These are phyloP conservation scores for Calonectria montana DNA, from an alignment of 2,329 filamentous ascomycete species.

Conservation along the genomic window DNA sequence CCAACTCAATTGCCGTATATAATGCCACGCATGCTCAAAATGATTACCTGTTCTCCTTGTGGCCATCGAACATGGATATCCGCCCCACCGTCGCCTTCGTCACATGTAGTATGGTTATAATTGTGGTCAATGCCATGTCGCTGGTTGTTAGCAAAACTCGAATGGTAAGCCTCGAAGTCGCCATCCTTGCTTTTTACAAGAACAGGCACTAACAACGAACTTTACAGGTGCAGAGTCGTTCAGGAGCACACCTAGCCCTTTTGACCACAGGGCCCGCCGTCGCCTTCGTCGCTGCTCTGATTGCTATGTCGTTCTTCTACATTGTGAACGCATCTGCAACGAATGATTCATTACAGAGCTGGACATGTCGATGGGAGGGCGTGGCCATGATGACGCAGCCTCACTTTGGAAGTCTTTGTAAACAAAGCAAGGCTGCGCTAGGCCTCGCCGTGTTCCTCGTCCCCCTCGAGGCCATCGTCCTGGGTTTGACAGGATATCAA, in stretches of 20 bases:
- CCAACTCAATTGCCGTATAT: constrained; percentile 66
- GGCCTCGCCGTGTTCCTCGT: constrained; percentile 67
- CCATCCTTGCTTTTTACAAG: constrained; percentile 17
- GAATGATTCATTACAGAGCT: constrained; percentile 68
- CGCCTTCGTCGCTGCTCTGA: constrained; percentile 55
- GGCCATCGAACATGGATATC: constrained; percentile 68
- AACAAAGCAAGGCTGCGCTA: constrained; percentile 64
- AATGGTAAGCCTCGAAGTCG: constrained; percentile 55
- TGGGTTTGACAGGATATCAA: constrained; percentile 60
- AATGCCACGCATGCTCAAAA: constrained; percentile 61
- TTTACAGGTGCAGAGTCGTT: constrained; percentile 36
- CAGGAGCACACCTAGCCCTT: constrained; percentile 31
- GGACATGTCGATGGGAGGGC: constrained; percentile 70
- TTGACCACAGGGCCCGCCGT: constrained; percentile 43
- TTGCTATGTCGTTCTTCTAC: constrained; percentile 69
- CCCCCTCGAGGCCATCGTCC: constrained; percentile 63
- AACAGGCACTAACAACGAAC: constrained; percentile 27
- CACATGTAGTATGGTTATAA: constrained; percentile 61
- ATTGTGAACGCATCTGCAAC: constrained; percentile 63
- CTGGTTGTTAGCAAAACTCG: constrained; percentile 61
- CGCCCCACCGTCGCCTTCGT: constrained; percentile 67
- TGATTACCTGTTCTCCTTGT: constrained; percentile 64
- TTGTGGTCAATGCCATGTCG: constrained; percentile 59
- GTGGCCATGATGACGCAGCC: constrained; percentile 65
- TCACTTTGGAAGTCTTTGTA: constrained; percentile 67